phyloP scores from a whole-genome alignment of 2,329 filamentous ascomycete genomes.

The Trichothecium roseum region DNA sequence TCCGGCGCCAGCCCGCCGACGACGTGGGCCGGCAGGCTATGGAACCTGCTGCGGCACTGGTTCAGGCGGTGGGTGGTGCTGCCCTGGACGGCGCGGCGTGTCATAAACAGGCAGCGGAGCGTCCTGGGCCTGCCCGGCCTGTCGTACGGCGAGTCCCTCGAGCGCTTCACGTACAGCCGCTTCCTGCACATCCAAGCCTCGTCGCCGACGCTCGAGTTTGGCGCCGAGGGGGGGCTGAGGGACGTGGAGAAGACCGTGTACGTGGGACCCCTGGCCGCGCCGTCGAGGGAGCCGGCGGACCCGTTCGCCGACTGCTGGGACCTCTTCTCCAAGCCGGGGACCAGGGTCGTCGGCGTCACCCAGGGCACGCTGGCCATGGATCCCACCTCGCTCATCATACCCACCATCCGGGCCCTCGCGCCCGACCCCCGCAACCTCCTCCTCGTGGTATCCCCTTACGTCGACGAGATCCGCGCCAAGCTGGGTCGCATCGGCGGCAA shows the following conservation, averaged over 20 bases:
- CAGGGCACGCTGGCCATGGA: conserved; percentile 27
- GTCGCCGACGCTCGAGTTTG: conserved; percentile 20
- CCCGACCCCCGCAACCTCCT: conserved; percentile 16
- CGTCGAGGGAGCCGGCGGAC: conserved; percentile 3
- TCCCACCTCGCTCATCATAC: conserved; percentile 24
- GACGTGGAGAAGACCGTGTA: conserved; percentile 11
- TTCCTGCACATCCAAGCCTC: conserved; percentile 28
- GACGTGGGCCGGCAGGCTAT: conserved; percentile 12
- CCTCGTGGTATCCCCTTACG: conserved; percentile 21
- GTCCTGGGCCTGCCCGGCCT: conserved; percentile 16
- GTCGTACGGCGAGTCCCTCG: conserved; percentile 17
- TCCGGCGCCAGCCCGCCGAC: conserved; percentile 20
- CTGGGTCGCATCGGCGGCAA: no score
- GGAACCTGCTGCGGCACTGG: conserved; percentile 17
- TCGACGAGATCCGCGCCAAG: conserved; percentile 17
- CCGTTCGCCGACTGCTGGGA: conserved; percentile 22
- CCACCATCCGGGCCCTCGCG: conserved; percentile 20
- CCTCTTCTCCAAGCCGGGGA: conserved; percentile 11
- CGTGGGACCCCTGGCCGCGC: conserved; percentile 23
- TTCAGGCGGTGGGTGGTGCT: conserved; percentile 15
- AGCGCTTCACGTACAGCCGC: conserved; percentile 23
- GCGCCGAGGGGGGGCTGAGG: conserved; percentile 12
- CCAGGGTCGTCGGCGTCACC: conserved; percentile 22
- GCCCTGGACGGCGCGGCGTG: conserved; percentile 15
- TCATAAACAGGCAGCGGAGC: conserved; percentile 19